Percentiles rank a stretch among this genome's conserved stretches.
Evolutionary conservation across 2,329 filamentous ascomycete species (phyloP).

Genomic region (Sporothrix euskadiensis): DNA sequence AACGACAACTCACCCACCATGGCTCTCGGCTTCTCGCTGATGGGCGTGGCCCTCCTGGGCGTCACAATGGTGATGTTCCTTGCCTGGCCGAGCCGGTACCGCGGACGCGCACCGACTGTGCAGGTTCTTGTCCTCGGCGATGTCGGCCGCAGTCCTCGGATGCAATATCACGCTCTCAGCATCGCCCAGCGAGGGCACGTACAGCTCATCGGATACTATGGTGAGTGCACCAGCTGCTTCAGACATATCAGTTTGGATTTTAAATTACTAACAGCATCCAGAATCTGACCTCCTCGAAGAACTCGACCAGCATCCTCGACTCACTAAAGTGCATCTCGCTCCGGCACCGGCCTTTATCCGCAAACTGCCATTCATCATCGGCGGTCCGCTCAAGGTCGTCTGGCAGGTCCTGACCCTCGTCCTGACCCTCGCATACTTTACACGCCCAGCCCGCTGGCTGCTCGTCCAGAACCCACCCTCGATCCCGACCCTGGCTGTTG

Average conservation of each 20-base stretch:
- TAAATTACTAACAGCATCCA: slow-evolving; percentile 35
- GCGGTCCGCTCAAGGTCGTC: slow-evolving; percentile 80
- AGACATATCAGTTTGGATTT: neutral
- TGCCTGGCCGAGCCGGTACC: slow-evolving; percentile 29
- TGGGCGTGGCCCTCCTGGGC: slow-evolving; percentile 29
- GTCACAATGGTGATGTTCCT: slow-evolving; percentile 20
- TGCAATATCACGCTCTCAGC: slow-evolving; percentile 97
- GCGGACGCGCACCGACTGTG: slow-evolving; percentile 44
- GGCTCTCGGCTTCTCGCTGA: slow-evolving; percentile 29
- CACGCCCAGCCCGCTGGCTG: slow-evolving; percentile 77
- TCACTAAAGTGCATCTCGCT: slow-evolving; percentile 70
- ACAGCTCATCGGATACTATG: slow-evolving; percentile 83
- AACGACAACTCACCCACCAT: slow-evolving; percentile 3
- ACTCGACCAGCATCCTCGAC: slow-evolving; percentile 65
- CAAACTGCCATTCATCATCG: slow-evolving; percentile 72
- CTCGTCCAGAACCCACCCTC: slow-evolving; percentile 85
- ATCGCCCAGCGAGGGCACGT: slow-evolving; percentile 81
- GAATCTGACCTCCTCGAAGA: slow-evolving; percentile 83
- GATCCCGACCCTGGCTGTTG: slow-evolving; percentile 82
- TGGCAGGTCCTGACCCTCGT: slow-evolving; percentile 77
- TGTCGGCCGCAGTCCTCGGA: slow-evolving; percentile 91
- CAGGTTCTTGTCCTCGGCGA: slow-evolving; percentile 93
- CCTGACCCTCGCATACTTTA: slow-evolving; percentile 69
- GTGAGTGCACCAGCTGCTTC: slow-evolving; percentile 47
- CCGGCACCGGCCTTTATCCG: slow-evolving; percentile 67